Evolutionary conservation across 352 stramenopile genomes (phyloP).

Genomic region (Pythium chondricola): DNA sequence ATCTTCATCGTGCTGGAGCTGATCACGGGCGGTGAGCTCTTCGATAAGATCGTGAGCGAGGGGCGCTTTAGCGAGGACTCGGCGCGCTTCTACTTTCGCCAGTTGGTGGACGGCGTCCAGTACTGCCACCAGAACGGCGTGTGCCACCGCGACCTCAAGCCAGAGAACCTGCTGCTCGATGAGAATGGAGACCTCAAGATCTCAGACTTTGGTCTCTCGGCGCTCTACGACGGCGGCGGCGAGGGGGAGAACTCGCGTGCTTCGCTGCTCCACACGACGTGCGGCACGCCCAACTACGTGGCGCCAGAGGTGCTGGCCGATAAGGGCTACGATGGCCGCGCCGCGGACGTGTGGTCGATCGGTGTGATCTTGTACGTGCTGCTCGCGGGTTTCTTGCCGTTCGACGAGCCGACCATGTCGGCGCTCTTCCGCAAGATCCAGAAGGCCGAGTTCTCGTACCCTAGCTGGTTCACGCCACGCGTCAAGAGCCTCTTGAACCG

Average conservation of each 20-base stretch:
- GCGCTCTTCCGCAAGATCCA: constrained; percentile 97
- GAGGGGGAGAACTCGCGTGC: constrained; percentile 81
- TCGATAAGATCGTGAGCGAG: constrained; percentile 97
- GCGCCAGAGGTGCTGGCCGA: constrained; percentile 91
- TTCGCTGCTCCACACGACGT: constrained; percentile 93
- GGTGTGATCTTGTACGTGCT: constrained; percentile 98
- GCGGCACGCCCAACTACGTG: constrained; percentile 97
- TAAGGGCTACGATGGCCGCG: constrained; percentile 92
- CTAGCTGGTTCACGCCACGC: constrained; percentile 87
- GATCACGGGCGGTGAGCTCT: constrained; percentile 87
- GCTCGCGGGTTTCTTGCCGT: constrained; percentile 90
- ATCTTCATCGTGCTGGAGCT: constrained; percentile 95
- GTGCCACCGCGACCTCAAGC: constrained; percentile 96
- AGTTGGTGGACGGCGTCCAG: constrained; percentile 95
- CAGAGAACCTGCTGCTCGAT: constrained; percentile 96
- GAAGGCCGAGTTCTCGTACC: constrained; percentile 93
- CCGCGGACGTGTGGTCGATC: constrained; percentile 95
- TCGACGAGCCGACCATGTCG: constrained; percentile 94
- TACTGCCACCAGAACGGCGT: constrained; percentile 98
- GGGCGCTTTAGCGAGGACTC: constrained; percentile 94
- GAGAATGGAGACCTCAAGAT: constrained; percentile 97
- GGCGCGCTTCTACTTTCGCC: constrained; percentile 97
- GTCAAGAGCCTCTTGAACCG: constrained; percentile 87
- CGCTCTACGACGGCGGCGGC: constrained; percentile 84
- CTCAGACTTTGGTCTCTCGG: constrained; percentile 98